Base-by-base conservation (phyloP, 2,329 filamentous ascomycete genomes). In the Neonectria neomacrospora region DNA sequence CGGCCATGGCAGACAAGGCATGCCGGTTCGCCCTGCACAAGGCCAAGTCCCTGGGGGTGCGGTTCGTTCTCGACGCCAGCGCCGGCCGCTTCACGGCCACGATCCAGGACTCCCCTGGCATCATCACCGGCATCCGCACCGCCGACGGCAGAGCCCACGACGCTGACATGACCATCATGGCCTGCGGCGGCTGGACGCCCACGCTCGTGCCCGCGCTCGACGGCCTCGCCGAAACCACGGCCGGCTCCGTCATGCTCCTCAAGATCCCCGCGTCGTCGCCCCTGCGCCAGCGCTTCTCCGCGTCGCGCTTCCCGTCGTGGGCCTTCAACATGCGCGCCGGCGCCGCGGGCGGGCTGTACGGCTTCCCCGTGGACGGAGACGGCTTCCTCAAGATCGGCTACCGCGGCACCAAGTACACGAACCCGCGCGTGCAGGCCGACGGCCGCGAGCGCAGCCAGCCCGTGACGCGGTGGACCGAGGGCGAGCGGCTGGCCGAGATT, bases 371-470 rank as follows among this genome's bases (percentile, higher is more conserved):
- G 1, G 78, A 80, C 26, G 74, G 78, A 11, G 65, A 79, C 8
- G 79, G 83, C 0, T 66, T 77, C n/a, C 62, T 85, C 55, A 84
- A 85, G 68, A 77, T 83, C 62, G 84, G 80, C 2, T 87, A 81
- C 62, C 78, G 84, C 2, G 82, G 80, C 3, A 83, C 77, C 0
- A 86, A 86, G 69, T 83, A 77, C 67, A 82, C 81, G 5, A 83
- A 84, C 64, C 80, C 79, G 0, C 57, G 73, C 26, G 14, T 44
- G 0, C 77, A 79, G 28, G 14, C 53, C 0, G 77, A 81, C 60
- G 78, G 79, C 3, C 60, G 61, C 1, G 74, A 75, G 37, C 72
- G 80, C 8, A 82, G 80, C 58, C 70, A 77, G 0, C 80, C 80
- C 3, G 66, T 77, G 7, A 82, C 80, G 0, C 66, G 75, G 12